These are phyloP conservation scores for Kalanchoe fedtschenkoi DNA, from an alignment of 164 flowering plant species.

Conservation along the genomic window DNA sequence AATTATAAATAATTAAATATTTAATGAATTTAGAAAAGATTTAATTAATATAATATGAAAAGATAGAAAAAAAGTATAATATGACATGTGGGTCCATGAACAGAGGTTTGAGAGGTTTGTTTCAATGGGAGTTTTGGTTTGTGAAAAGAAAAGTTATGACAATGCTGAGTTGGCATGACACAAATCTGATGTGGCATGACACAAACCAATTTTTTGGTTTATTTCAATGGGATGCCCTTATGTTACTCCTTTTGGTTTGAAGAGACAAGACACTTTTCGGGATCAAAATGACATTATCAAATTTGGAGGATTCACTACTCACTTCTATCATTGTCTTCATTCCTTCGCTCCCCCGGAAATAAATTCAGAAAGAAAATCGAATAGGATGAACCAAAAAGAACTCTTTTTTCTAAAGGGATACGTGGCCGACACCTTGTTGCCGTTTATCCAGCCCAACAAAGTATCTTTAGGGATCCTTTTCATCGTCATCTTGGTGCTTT, in stretches of 20 bases:
- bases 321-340: neutral
- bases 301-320: neutral
- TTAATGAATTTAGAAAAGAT: no score
- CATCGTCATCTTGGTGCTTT: neutral
- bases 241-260: slow-evolving; percentile 3
- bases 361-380: neutral
- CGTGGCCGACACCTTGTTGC: slow-evolving; percentile 3
- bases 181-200: no score
- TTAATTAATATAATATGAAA: no score
- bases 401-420: neutral
- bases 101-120: no score
- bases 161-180: no score
- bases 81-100: no score
- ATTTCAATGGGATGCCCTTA: no score
- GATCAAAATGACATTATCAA: neutral
- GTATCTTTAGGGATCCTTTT: slow-evolving; percentile 1
- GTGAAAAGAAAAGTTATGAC: no score
- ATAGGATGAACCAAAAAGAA: neutral
- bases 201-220: no score
- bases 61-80: no score
- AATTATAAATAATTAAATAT: no score
- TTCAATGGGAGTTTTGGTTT: no score
- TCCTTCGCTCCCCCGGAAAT: slow-evolving; percentile 1
- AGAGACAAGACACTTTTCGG: neutral
- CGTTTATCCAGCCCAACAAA: neutral